Percentiles rank a stretch among this genome's conserved stretches.
Evolutionary conservation across 2,329 filamentous ascomycete genomes (phyloP).

Genomic region (Macroventuria anomochaeta): DNA sequence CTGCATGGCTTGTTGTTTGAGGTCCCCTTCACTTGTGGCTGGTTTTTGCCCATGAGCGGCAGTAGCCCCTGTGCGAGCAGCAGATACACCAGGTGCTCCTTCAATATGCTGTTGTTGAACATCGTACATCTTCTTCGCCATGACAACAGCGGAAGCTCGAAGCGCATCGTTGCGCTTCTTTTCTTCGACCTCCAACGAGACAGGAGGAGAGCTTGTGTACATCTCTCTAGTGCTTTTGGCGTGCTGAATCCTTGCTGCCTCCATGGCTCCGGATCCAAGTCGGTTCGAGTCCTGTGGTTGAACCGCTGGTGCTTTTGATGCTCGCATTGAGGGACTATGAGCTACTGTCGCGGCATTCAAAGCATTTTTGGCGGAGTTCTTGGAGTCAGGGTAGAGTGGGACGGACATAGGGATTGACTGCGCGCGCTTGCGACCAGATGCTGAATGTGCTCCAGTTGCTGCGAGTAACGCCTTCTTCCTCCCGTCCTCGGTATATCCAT

Average conservation of each 20-base stretch:
- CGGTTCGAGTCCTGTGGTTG: conserved; percentile 41
- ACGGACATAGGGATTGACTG: conserved; percentile 63
- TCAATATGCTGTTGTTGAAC: conserved; percentile 69
- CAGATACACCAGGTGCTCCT: conserved; percentile 40
- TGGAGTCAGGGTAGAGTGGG: conserved; percentile 60
- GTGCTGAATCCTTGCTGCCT: conserved; percentile 69
- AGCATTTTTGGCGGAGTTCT: conserved; percentile 70
- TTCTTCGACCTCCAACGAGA: conserved; percentile 76
- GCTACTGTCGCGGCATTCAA: conserved; percentile 75
- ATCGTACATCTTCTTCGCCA: conserved; percentile 87
- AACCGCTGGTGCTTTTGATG: conserved; percentile 19
- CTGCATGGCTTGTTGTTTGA: conserved; percentile 60
- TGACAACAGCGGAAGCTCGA: conserved; percentile 82
- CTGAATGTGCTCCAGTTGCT: conserved; percentile 77
- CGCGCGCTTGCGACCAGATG: conserved; percentile 63
- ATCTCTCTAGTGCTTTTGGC: conserved; percentile 74
- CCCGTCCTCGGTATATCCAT: conserved; percentile 58
- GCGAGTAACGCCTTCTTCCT: conserved; percentile 73
- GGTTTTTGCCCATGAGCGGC: conserved; percentile 39
- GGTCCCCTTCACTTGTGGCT: conserved; percentile 49
- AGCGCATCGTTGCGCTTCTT: conserved; percentile 73
- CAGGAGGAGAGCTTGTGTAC: conserved; percentile 77
- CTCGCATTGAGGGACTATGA: conserved; percentile 55
- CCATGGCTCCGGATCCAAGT: conserved; percentile 58
- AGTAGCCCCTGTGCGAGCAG: conserved; percentile 46